Percentiles rank a stretch among this genome's conserved stretches.
Conservation (phyloP, 1,139 yeast genomes). For the Saccharomyces pastorianus region DNA sequence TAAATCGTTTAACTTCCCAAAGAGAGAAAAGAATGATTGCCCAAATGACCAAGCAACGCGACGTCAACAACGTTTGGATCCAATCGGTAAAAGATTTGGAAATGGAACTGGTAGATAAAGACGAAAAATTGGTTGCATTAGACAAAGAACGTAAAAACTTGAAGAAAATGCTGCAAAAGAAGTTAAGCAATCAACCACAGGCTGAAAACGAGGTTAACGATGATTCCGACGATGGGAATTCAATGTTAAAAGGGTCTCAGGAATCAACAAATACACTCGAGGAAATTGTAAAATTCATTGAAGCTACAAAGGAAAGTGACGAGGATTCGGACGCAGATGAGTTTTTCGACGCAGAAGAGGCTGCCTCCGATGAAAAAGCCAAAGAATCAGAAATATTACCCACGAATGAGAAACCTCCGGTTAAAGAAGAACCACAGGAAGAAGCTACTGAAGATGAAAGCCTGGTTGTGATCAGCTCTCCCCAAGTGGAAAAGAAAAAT, state of each 20-base stretch:
- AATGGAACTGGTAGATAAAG: slow-evolving; percentile 68
- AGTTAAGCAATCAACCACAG: slow-evolving; percentile 13
- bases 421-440: slow-evolving; percentile 3
- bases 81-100: slow-evolving; percentile 79
- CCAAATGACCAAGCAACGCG: slow-evolving; percentile 65
- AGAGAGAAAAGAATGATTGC: slow-evolving; percentile 39
- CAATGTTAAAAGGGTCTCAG: slow-evolving; percentile 5
- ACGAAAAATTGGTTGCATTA: slow-evolving; percentile 60
- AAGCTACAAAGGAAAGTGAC: slow-evolving; percentile 45
- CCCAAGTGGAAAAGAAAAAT: slow-evolving; percentile 35
- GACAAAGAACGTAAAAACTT: slow-evolving; percentile 66
- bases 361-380: slow-evolving; percentile 30
- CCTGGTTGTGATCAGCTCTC: slow-evolving; percentile 5
- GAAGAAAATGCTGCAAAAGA: slow-evolving; percentile 47
- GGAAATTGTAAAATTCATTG: slow-evolving; percentile 44
- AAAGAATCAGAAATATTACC: slow-evolving; percentile 5
- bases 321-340: slow-evolving; percentile 60
- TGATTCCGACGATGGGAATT: slow-evolving; percentile 9
- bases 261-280: slow-evolving; percentile 23
- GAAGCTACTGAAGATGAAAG: background rate
- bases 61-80: slow-evolving; percentile 86
- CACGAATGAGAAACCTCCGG: slow-evolving; percentile 3
- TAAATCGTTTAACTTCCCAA: slow-evolving; percentile 28
- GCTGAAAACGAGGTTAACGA: slow-evolving; percentile 11
- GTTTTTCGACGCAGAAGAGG: slow-evolving; percentile 83